phyloP scores from a whole-genome alignment of 306 rosid genomes.

The Parietaria judaica region DNA sequence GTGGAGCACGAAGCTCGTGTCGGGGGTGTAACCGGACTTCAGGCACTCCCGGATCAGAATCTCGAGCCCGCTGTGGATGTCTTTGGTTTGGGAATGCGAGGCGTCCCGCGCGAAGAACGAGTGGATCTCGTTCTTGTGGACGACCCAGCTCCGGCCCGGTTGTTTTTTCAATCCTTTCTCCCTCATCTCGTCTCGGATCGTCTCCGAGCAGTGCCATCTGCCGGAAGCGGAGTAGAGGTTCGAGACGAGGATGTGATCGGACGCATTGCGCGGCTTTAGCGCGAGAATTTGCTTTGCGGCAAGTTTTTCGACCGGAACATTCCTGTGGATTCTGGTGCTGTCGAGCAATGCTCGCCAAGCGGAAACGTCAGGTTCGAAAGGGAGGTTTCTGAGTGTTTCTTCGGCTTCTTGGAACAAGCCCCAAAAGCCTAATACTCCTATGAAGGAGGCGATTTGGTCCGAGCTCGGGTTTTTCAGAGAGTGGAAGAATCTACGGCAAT shows the following conservation, averaged over 20 bases:
- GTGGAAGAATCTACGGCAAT: constrained; percentile 47
- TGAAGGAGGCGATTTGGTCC: constrained; percentile 60
- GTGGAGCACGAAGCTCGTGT: constrained; percentile 69
- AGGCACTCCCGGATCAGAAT: constrained; percentile 70
- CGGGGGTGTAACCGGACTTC: constrained; percentile 73
- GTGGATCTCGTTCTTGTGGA: constrained; percentile 50
- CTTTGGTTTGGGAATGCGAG: constrained; percentile 67
- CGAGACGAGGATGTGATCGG: constrained; percentile 62
- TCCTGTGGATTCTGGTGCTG: constrained; percentile 50
- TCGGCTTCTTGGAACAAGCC: constrained; percentile 75
- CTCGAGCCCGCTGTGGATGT: constrained; percentile 67
- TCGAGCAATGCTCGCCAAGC: constrained; percentile 88
- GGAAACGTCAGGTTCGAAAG: constrained; percentile 46
- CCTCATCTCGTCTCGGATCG: constrained; percentile 60
- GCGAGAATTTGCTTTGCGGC: constrained; percentile 49
- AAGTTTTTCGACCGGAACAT: constrained; percentile 46
- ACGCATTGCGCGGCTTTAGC: constrained; percentile 62
- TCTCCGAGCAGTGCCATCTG: constrained; percentile 76
- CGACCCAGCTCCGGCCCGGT: constrained; percentile 76
- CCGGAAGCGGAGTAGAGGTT: constrained; percentile 83
- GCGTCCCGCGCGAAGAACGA: constrained; percentile 75
- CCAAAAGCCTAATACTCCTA: constrained; percentile 83
- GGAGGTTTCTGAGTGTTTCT: constrained; percentile 47
- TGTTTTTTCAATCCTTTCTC: constrained; percentile 59
- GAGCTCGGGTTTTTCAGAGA: constrained; percentile 59